Percentiles rank a stretch among this genome's conserved stretches.
Conservation (phyloP, 345 rosid genomes). For the Gossypium bickii region DNA sequence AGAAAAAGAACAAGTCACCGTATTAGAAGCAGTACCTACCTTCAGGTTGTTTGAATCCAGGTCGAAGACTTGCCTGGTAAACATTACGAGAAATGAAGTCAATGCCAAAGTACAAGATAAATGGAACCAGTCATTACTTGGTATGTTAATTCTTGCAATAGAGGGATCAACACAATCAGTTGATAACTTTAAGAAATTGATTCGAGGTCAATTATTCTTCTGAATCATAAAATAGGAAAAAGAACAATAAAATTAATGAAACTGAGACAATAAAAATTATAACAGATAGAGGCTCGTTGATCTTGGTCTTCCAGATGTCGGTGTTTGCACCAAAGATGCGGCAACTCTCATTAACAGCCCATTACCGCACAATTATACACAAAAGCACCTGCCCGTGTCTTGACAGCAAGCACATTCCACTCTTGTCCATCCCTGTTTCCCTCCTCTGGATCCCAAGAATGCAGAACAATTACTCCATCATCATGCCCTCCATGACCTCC, state of each 20-base stretch:
- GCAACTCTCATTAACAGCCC: slow-evolving; percentile 30
- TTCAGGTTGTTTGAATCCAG: background rate
- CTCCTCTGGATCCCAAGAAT: slow-evolving; percentile 35
- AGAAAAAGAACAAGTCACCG: background rate
- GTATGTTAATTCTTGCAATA: background rate
- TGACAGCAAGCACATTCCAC: slow-evolving; percentile 39
- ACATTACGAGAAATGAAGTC: background rate
- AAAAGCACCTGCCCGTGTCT: slow-evolving; percentile 35
- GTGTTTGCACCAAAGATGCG: background rate
- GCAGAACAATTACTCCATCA: slow-evolving; percentile 33
- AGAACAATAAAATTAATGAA: background rate
- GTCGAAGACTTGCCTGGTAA: background rate
- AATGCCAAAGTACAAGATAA: background rate
- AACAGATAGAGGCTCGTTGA: background rate
- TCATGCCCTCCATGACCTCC: slow-evolving; percentile 30
- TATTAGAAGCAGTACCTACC: background rate
- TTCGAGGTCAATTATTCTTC: slow-evolving; percentile 7
- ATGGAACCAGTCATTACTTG: background rate
- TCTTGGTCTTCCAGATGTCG: background rate
- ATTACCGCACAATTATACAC: slow-evolving; percentile 44
- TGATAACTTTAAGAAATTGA: slow-evolving; percentile 9
- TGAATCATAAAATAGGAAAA: background rate
- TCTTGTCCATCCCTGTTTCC: slow-evolving; percentile 18
- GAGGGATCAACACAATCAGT: background rate
- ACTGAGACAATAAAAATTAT: background rate